Evolutionary conservation across 495 filamentous ascomycete species (phyloP).

Genomic region (Neurospora cerealis): DNA sequence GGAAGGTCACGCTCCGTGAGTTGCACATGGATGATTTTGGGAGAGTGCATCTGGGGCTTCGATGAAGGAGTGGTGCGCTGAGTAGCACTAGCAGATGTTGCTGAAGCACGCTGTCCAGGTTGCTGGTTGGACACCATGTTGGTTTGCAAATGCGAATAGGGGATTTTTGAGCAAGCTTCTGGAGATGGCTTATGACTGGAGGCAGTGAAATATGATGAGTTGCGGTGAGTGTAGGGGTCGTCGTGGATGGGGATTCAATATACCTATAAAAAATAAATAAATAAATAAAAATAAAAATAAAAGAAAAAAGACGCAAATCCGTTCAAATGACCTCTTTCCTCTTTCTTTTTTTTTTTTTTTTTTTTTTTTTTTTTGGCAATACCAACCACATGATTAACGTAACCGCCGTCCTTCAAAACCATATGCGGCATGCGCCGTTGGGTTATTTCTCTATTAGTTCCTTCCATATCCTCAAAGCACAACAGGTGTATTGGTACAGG

Average conservation of each 20-base stretch:
- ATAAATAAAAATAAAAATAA: too few species aligned
- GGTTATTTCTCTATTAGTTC: neutral
- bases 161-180: neutral
- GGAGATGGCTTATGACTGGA: neutral
- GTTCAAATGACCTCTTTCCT: neutral
- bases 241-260: neutral
- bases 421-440: neutral
- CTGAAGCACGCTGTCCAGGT: neutral
- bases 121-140: neutral
- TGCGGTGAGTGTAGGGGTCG: neutral
- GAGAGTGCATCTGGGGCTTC: neutral
- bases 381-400: neutral
- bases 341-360: neutral
- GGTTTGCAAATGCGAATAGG: neutral
- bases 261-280: neutral
- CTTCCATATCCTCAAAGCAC: neutral
- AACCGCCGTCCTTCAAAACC: neutral
- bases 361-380: neutral
- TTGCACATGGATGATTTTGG: neutral
- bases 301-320: neutral
- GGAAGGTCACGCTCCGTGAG: neutral
- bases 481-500: neutral
- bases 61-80: neutral
- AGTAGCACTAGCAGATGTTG: neutral
- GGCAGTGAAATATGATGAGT: neutral